Evolutionary conservation across 2,329 filamentous ascomycete genomes (phyloP).

Genomic region (Ascochyta koolunga): DNA sequence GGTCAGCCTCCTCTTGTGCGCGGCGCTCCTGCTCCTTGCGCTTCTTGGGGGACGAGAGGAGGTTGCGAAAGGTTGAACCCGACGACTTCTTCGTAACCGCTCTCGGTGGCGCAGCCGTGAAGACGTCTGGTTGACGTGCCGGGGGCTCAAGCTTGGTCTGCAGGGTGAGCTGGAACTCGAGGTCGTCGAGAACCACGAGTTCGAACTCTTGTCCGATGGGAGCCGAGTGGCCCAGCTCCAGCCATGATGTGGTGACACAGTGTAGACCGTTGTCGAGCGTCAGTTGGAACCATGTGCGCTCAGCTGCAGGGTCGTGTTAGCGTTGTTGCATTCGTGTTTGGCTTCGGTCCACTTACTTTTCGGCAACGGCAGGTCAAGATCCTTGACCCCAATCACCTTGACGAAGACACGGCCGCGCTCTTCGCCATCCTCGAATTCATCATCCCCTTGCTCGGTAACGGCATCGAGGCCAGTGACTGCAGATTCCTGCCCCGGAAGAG

Average conservation of each 20-base stretch:
- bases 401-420: slow-evolving; percentile 94
- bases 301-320: slow-evolving; percentile 60
- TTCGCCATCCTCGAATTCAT: slow-evolving; percentile 74
- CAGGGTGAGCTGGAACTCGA: slow-evolving; percentile 98
- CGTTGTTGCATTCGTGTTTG: slow-evolving; percentile 1
- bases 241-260: slow-evolving; percentile 94
- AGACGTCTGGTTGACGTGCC: slow-evolving; percentile 48
- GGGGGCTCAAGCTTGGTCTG: slow-evolving; percentile 91
- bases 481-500: slow-evolving; percentile 86
- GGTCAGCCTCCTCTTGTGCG: slow-evolving; percentile 82
- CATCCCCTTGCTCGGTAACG: slow-evolving; percentile 72
- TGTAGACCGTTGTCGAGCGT: slow-evolving; percentile 98
- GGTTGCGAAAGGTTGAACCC: slow-evolving; percentile 75
- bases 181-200: slow-evolving; percentile 92
- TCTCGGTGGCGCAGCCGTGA: slow-evolving; percentile 64
- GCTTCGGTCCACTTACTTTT: slow-evolving; percentile 68
- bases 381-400: slow-evolving; percentile 98
- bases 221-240: slow-evolving; percentile 88
- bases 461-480: slow-evolving; percentile 70
- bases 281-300: slow-evolving; percentile 91
- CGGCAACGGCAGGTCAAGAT: slow-evolving; percentile 88
- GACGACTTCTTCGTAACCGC: slow-evolving; percentile 75
- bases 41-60: slow-evolving; percentile 89
- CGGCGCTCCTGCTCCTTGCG: slow-evolving; percentile 90
- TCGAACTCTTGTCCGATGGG: slow-evolving; percentile 98